phyloP scores from a whole-genome alignment of 2,329 filamentous ascomycete species.

The Exutisphaerella laricina region DNA sequence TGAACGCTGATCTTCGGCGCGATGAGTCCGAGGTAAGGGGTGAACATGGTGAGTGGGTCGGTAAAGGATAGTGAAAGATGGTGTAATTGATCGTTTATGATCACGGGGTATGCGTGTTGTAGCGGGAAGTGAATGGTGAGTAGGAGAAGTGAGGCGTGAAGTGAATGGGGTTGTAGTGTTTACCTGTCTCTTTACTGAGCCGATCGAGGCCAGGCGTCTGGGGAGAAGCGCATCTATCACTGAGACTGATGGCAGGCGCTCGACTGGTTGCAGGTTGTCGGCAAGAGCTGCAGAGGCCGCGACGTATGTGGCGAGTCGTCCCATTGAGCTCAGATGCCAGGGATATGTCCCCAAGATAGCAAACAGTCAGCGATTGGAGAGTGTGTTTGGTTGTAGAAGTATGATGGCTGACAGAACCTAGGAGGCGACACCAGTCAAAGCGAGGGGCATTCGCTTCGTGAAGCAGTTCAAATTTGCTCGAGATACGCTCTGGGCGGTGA shows the following conservation, averaged over 20 bases:
- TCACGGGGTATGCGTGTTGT: background rate
- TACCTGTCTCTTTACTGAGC: conserved; percentile 16
- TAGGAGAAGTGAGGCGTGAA: background rate
- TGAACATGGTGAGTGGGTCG: conserved; percentile 5
- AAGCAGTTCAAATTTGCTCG: too few species aligned
- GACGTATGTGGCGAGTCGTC: conserved; percentile 27
- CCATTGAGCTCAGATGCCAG: conserved; percentile 19
- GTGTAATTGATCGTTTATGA: background rate
- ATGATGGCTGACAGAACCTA: background rate
- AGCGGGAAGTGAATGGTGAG: background rate
- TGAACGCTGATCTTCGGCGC: conserved; percentile 17
- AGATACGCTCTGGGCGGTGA: too few species aligned
- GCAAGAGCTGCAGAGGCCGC: conserved; percentile 25
- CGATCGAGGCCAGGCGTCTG: conserved; percentile 5
- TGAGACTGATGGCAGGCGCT: conserved; percentile 26
- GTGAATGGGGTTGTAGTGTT: background rate
- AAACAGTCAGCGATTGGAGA: background rate
- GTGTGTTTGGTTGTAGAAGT: too few species aligned
- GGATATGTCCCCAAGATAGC: background rate
- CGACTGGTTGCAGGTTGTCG: conserved; percentile 24
- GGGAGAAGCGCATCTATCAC: conserved; percentile 31
- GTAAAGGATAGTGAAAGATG: background rate
- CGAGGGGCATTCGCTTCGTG: too few species aligned
- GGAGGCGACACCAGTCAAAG: too few species aligned
- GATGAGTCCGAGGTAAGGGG: conserved; percentile 11